phyloP scores from a whole-genome alignment of 306 rosid species.

The Purshia tridentata region DNA sequence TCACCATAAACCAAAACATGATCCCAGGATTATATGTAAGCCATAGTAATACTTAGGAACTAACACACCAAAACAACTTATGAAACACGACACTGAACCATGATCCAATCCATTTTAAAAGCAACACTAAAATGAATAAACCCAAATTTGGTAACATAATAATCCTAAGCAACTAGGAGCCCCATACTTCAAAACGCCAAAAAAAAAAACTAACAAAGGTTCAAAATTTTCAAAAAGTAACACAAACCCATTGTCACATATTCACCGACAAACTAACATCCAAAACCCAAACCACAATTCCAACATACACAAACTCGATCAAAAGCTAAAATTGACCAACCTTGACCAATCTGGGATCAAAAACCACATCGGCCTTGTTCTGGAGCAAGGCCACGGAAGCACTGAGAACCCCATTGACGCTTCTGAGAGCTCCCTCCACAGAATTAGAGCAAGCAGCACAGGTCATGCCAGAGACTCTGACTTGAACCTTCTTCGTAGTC shows the following conservation, averaged over 20 bases:
- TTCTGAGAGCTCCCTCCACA: conserved; percentile 67
- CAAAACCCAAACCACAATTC: not conserved
- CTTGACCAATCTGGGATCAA: conserved; percentile 67
- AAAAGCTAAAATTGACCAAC: conserved; percentile 37
- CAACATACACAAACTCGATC: not conserved
- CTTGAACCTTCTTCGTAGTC: conserved; percentile 55
- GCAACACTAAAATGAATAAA: conserved; percentile 7
- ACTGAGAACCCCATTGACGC: conserved; percentile 57
- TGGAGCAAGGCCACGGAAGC: conserved; percentile 93
- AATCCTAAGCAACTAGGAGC: not conserved
- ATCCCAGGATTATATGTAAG: not conserved
- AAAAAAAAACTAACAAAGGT: conserved; percentile 16
- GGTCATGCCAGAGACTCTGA: conserved; percentile 84
- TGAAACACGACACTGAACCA: conserved; percentile 10
- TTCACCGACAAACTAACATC: not conserved
- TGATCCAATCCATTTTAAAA: not conserved
- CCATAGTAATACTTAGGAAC: not conserved
- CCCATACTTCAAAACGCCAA: conserved; percentile 12
- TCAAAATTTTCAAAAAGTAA: not conserved
- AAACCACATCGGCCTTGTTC: conserved; percentile 87
- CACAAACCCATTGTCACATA: not conserved
- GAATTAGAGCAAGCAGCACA: conserved; percentile 97
- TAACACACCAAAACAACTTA: not conserved
- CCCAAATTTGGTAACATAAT: not conserved
- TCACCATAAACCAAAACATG: not conserved